These are phyloP conservation scores for Leptosphaerulina australis DNA, from an alignment of 2,329 filamentous ascomycete genomes.

Conservation along the genomic window DNA sequence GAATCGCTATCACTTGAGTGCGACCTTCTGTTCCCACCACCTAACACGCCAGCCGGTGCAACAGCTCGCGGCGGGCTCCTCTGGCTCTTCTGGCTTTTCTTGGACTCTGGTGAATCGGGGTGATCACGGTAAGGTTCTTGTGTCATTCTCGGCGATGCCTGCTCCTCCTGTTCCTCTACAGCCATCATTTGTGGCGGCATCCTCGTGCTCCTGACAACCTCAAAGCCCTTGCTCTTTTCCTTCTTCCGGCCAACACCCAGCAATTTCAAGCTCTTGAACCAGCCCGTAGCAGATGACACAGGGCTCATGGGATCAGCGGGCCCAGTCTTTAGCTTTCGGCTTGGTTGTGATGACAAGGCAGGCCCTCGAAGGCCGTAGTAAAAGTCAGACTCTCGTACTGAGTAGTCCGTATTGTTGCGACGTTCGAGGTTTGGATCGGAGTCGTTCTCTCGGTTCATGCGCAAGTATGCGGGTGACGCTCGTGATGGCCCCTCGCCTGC, in stretches of 20 bases:
- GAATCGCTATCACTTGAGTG: slow-evolving; percentile 48
- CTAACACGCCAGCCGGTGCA: slow-evolving; percentile 24
- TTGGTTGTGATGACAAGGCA: slow-evolving; percentile 79
- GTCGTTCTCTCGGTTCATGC: slow-evolving; percentile 51
- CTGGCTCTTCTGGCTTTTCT: slow-evolving; percentile 17
- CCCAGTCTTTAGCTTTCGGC: slow-evolving; percentile 86
- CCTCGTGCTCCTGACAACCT: slow-evolving; percentile 88
- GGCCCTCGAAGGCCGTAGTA: slow-evolving; percentile 94
- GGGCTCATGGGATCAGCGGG: slow-evolving; percentile 93
- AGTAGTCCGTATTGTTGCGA: slow-evolving; percentile 77
- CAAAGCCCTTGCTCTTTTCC: slow-evolving; percentile 94
- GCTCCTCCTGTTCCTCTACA: slow-evolving; percentile 65
- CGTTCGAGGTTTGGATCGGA: slow-evolving; percentile 62
- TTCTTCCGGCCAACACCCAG: slow-evolving; percentile 85
- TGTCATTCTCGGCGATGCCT: slow-evolving; percentile 27
- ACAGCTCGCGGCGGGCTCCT: slow-evolving; percentile 16
- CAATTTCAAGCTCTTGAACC: slow-evolving; percentile 72
- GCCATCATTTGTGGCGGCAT: slow-evolving; percentile 77
- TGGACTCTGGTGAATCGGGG: slow-evolving; percentile 43
- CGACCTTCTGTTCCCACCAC: slow-evolving; percentile 51
- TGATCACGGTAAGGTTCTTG: slow-evolving; percentile 62
- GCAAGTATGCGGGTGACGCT: slow-evolving; percentile 58
- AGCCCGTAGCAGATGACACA: slow-evolving; percentile 85
- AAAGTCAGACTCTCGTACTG: slow-evolving; percentile 93
- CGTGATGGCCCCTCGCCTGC: slow-evolving; percentile 45